phyloP scores from a whole-genome alignment of 495 filamentous ascomycete species.

The Trichoderma gamsii region DNA sequence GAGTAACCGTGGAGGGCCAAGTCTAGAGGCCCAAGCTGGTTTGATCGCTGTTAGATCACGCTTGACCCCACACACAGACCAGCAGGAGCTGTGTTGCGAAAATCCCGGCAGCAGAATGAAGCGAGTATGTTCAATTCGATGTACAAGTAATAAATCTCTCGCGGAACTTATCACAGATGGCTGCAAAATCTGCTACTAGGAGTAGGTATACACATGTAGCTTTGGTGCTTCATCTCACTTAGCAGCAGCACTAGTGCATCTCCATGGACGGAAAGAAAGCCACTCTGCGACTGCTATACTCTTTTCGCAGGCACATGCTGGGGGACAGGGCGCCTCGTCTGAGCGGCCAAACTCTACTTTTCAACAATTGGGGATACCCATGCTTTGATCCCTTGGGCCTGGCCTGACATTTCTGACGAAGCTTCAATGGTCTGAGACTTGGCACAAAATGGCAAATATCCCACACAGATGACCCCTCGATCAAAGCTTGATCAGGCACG shows the following conservation, averaged over 20 bases:
- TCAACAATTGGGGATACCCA: background rate
- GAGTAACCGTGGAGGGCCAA: background rate
- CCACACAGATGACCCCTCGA: background rate
- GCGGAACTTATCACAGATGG: too few relatives aligned
- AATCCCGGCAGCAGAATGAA: background rate
- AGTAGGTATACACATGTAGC: too few relatives aligned
- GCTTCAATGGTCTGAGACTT: slow-evolving; percentile 9
- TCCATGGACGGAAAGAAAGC: too few relatives aligned
- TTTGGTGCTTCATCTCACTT: too few relatives aligned
- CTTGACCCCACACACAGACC: background rate
- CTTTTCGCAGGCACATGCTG: background rate
- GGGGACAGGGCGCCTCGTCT: slow-evolving; percentile 7
- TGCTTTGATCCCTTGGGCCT: background rate
- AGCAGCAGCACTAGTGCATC: too few relatives aligned
- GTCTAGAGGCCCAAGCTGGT: background rate
- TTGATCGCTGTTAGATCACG: background rate
- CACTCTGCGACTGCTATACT: too few relatives aligned
- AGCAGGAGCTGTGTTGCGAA: background rate
- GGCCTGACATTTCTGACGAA: slow-evolving; percentile 10
- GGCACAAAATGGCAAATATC: background rate
- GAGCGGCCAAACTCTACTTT: background rate
- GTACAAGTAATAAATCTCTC: too few relatives aligned
- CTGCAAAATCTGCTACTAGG: too few relatives aligned
- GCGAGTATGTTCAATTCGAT: too few relatives aligned
- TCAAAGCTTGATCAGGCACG: background rate